These are phyloP conservation scores for Trametes sanguinea DNA, from an alignment of 768 basidiomycete genomes.

Conservation along the genomic window DNA sequence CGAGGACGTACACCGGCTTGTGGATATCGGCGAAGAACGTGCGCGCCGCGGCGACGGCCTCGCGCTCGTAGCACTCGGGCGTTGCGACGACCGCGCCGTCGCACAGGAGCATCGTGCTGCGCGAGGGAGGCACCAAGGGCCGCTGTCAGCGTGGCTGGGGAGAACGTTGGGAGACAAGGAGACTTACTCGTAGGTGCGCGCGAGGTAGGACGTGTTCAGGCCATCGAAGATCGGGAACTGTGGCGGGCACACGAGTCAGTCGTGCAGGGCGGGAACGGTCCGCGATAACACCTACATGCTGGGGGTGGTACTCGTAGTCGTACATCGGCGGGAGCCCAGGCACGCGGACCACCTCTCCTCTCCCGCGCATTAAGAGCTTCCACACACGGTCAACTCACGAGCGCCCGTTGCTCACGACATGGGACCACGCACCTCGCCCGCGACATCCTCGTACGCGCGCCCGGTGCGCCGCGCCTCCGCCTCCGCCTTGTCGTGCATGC, in stretches of 20 bases:
- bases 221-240: not conserved
- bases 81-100: conserved; percentile 26
- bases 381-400: too few species aligned
- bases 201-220: not conserved
- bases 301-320: conserved; percentile 25
- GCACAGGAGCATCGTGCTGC: not conserved
- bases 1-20: conserved; percentile 18
- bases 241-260: not conserved
- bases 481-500: conserved; percentile 13
- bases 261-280: not conserved
- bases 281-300: conserved; percentile 14
- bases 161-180: not conserved
- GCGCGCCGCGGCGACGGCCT: conserved; percentile 14
- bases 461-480: conserved; percentile 5
- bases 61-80: conserved; percentile 23
- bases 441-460: conserved; percentile 2
- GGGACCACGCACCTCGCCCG: conserved; percentile 1
- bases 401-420: too few species aligned
- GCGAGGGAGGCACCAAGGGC: not conserved
- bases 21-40: conserved; percentile 21
- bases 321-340: conserved; percentile 30
- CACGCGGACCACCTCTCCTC: conserved; percentile 18
- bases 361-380: not conserved
- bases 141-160: not conserved
- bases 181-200: not conserved